Percentiles rank a stretch among this genome's conserved stretches.
These are phyloP conservation scores for Pseudoturritis turrita DNA, from an alignment of 345 rosid species.

Conservation along the genomic window DNA sequence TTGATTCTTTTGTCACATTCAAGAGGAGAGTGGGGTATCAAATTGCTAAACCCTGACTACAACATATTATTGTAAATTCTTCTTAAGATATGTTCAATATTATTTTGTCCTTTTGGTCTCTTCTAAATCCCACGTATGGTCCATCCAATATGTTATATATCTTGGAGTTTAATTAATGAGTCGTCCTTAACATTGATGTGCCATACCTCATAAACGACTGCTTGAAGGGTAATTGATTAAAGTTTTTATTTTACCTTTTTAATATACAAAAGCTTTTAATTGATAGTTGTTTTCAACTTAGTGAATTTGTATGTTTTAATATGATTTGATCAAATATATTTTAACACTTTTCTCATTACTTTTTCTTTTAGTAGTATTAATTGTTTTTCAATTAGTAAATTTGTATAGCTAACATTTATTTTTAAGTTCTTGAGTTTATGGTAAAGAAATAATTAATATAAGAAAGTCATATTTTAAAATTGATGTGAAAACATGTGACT, in stretches of 20 bases:
- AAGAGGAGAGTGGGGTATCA: constrained; percentile 32
- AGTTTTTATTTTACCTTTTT: no score
- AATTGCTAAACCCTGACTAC: constrained; percentile 36
- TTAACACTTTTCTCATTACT: background rate
- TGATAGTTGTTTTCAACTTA: no score
- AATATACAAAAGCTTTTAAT: no score
- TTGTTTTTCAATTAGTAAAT: background rate
- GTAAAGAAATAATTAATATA: background rate
- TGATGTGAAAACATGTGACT: constrained; percentile 9
- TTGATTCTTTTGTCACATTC: constrained; percentile 38
- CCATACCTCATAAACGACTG: no score
- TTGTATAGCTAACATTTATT: background rate
- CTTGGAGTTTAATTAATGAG: constrained; percentile 33
- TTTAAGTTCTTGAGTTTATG: background rate
- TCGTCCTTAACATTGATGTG: constrained; percentile 27
- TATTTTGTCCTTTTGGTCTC: constrained; percentile 33
- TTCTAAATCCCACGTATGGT: constrained; percentile 25
- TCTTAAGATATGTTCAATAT: constrained; percentile 22
- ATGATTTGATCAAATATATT: background rate
- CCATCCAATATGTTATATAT: constrained; percentile 29
- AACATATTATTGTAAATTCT: constrained; percentile 34
- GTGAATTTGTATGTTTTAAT: background rate
- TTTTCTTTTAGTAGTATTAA: background rate
- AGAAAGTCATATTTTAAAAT: background rate
- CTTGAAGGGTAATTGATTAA: no score